phyloP scores from a whole-genome alignment of 495 filamentous ascomycete species.

The Penicillium roqueforti region DNA sequence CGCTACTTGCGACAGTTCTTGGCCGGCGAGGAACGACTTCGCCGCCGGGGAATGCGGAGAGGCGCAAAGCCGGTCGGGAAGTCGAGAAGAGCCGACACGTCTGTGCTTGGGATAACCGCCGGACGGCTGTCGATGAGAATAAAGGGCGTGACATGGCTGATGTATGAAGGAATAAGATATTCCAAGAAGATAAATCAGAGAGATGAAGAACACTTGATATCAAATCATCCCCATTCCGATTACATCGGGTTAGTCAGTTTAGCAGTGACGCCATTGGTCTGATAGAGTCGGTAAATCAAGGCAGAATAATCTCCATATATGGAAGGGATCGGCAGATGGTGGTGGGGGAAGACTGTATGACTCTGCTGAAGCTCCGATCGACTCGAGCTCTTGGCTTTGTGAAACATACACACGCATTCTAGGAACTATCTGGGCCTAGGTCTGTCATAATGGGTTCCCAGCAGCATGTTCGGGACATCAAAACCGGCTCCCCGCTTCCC shows the following conservation, averaged over 20 bases:
- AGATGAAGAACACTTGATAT: slow-evolving; percentile 6
- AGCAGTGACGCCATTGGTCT: slow-evolving; percentile 33
- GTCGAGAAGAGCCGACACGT: slow-evolving; percentile 25
- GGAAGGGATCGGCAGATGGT: slow-evolving; percentile 20
- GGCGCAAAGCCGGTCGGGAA: slow-evolving; percentile 23
- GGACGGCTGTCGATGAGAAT: slow-evolving; percentile 19
- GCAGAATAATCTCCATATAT: slow-evolving; percentile 26
- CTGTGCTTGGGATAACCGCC: slow-evolving; percentile 22
- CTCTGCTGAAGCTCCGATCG: not conserved
- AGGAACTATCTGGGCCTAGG: not conserved
- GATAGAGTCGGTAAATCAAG: slow-evolving; percentile 15
- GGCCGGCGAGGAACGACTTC: slow-evolving; percentile 15
- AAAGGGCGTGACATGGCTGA: slow-evolving; percentile 31
- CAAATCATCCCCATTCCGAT: slow-evolving; percentile 20
- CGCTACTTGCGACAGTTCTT: slow-evolving; percentile 1
- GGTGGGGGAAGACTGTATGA: slow-evolving; percentile 7
- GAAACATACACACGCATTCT: not conserved
- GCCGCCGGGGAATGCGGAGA: slow-evolving; percentile 37
- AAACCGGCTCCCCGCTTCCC: slow-evolving; percentile 30
- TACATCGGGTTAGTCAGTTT: slow-evolving; percentile 32
- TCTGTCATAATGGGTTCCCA: slow-evolving; percentile 24
- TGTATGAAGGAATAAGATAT: not conserved
- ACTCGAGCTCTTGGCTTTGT: not conserved
- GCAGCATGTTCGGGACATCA: slow-evolving; percentile 30
- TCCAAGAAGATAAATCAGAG: slow-evolving; percentile 7